phyloP scores from a whole-genome alignment of 2,329 filamentous ascomycete species.

The Aureobasidium uvarum region DNA sequence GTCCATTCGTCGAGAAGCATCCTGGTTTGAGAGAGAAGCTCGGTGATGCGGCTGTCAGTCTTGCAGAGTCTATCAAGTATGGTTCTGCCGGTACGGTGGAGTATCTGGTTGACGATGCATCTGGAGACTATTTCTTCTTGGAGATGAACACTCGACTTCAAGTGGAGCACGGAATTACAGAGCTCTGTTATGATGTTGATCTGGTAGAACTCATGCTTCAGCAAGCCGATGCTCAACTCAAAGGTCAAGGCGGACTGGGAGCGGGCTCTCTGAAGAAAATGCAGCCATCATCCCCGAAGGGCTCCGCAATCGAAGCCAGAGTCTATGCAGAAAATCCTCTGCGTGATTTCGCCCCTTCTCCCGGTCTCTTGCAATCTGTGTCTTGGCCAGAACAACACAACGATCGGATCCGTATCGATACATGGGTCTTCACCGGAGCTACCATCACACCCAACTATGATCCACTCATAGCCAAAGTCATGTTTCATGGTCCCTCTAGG shows the following conservation, averaged over 20 bases:
- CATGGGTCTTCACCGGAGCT: conserved; percentile 60
- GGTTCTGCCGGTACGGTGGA: conserved; percentile 88
- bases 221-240: conserved; percentile 54
- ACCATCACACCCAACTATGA: conserved; percentile 59
- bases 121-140: conserved; percentile 70
- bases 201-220: conserved; percentile 57
- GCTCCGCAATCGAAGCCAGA: conserved; percentile 54
- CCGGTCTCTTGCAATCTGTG: conserved; percentile 59
- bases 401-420: conserved; percentile 57
- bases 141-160: conserved; percentile 61
- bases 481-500: conserved; percentile 51
- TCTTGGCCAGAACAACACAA: conserved; percentile 50
- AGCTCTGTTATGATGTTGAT: conserved; percentile 56
- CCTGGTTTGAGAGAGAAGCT: conserved; percentile 61
- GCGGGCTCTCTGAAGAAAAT: conserved; percentile 44
- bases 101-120: conserved; percentile 82
- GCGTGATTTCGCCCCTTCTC: conserved; percentile 58
- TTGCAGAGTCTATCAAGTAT: conserved; percentile 60
- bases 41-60: conserved; percentile 66
- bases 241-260: conserved; percentile 48
- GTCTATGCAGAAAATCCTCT: conserved; percentile 60
- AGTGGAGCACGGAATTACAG: conserved; percentile 59
- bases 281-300: conserved; percentile 46
- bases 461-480: conserved; percentile 58
- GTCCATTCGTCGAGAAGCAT: conserved; percentile 59